Base-by-base conservation (phyloP, 225 moss, liverwort and hornwort species). In the Pseudoscleropodium purum region DNA sequence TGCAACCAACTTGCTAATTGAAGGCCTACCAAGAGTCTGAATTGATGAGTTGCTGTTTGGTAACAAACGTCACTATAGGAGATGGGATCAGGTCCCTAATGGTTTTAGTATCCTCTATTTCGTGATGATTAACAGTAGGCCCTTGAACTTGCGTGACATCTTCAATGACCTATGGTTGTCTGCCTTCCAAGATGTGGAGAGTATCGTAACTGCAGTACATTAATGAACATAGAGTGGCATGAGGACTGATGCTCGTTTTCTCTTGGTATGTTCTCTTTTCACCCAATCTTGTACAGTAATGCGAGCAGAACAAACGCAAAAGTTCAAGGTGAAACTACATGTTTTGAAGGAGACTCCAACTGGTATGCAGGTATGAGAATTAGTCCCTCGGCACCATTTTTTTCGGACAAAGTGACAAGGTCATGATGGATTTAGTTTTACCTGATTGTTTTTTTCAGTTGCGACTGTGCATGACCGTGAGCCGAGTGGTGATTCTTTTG, bases 301-400 rank as follows among this genome's bases (percentile, higher is more conserved):
- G 90, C 92, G 94, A 91, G 96, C 97, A 43, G 86, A 91, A 79
- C 78, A 89, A 78, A 96, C 99, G 25, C 97, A 97, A 85, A 99
- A 97, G 89, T 97, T 96, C 90, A 99, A 97, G 92, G 97, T 99
- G 59, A 99, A 99, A 92, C 86, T 99, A 73, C 97, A 99, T 89
- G 97, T 97, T 86, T 89, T 99, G 89, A 99, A 99, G 91, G 97
- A 99, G 88, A 94, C 91, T 89, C 88, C 99, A 91, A 93, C 95
- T 89, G 99, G 96, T 88, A 85, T 99, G 87, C 95, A 97, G 97
- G 99, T 99, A 94, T 67, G 88, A 57, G 84, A 82, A 27, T 51
- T 26, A 34, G 73, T 51, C 52, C 39, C 84, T 41, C 77, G 15
- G 72, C 78, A n/a, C 19, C 45, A 13, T 72, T 57, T 61, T 77